Evolutionary conservation across 2,329 filamentous ascomycete genomes (phyloP), one percentile per base, ranked within the genome.

Genomic region (Apiospora koreana): DNA sequence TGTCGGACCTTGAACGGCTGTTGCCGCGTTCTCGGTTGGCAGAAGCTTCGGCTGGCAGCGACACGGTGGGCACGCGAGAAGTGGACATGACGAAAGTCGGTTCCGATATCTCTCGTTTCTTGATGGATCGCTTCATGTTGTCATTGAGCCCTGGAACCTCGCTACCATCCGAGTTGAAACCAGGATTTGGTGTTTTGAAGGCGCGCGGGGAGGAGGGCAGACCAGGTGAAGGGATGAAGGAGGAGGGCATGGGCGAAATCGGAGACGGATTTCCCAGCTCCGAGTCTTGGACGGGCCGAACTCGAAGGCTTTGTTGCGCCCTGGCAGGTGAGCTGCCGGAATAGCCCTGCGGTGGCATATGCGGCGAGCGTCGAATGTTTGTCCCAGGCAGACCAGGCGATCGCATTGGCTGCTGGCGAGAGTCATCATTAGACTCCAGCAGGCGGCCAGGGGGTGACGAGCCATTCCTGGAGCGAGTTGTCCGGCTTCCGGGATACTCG

Each of bases 51-150:
- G 75, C 74, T 1, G 82, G 82, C 38, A 86, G 77, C 67, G 79
- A 79, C 14, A 83, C 80, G 0, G 82, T 84, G 1, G 83, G 82
- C 3, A 85, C 81, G 4, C 82, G 83, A n/a, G 81, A 83, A 4
- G 82, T 84, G 21, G 83, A 82, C 74, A 81, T 83, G 23, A 86
- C 77, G 66, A 87, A 84, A 0, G 81, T 85, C 3, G 86, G 84
- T 69, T 88, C 86, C 2, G 85, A 86, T 62, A 87, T 86, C 28
- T 88, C 86, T 70, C 81, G 80, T 71, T 83, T 84, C 69, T 80
- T 83, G 50, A 86, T 81, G 23, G 80, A 76, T 12, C 83, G 82
- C 73, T 81, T 85, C 75, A 80, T 80, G 1, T 78, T 75, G 28
- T 84, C 82, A 65, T 81, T 81, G 8, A 82, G 74, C 23, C 76